These are phyloP conservation scores for Calcarisporium arbuscula DNA, from an alignment of 2,329 filamentous ascomycete genomes.

Conservation along the genomic window DNA sequence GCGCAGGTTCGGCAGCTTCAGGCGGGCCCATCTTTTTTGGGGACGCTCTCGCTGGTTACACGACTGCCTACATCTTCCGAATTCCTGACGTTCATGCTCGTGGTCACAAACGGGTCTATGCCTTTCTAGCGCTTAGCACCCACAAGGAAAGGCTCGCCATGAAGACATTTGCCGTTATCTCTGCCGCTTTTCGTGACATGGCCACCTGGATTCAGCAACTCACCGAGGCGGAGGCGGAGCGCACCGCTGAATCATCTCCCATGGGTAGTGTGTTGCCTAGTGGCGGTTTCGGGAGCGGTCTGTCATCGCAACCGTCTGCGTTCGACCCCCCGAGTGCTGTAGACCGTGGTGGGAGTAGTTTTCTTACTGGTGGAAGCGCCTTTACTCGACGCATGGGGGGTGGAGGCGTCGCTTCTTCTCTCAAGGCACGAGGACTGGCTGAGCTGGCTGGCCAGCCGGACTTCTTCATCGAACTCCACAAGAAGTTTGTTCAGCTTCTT, in stretches of 20 bases:
- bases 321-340: slow-evolving; percentile 24
- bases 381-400: slow-evolving; percentile 53
- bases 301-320: slow-evolving; percentile 12
- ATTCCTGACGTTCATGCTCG: slow-evolving; percentile 62
- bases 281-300: slow-evolving; percentile 18
- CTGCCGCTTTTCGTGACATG: slow-evolving; percentile 56
- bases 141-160: slow-evolving; percentile 59
- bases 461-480: slow-evolving; percentile 62
- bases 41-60: slow-evolving; percentile 58
- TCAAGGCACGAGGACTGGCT: slow-evolving; percentile 55
- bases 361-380: slow-evolving; percentile 49
- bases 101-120: slow-evolving; percentile 63
- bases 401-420: slow-evolving; percentile 47
- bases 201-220: slow-evolving; percentile 60
- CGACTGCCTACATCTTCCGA: slow-evolving; percentile 64
- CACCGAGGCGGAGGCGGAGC: slow-evolving; percentile 57
- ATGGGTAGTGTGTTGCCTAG: slow-evolving; percentile 33
- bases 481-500: slow-evolving; percentile 56
- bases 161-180: slow-evolving; percentile 58
- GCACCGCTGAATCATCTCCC: slow-evolving; percentile 38
- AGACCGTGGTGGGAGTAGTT: slow-evolving; percentile 45
- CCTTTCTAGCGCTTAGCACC: slow-evolving; percentile 59
- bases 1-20: slow-evolving; percentile 47
- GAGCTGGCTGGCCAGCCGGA: slow-evolving; percentile 62
- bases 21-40: slow-evolving; percentile 65